These are phyloP conservation scores for Leishmania turanica DNA, from an alignment of 208 protist genomes.

Conservation along the genomic window DNA sequence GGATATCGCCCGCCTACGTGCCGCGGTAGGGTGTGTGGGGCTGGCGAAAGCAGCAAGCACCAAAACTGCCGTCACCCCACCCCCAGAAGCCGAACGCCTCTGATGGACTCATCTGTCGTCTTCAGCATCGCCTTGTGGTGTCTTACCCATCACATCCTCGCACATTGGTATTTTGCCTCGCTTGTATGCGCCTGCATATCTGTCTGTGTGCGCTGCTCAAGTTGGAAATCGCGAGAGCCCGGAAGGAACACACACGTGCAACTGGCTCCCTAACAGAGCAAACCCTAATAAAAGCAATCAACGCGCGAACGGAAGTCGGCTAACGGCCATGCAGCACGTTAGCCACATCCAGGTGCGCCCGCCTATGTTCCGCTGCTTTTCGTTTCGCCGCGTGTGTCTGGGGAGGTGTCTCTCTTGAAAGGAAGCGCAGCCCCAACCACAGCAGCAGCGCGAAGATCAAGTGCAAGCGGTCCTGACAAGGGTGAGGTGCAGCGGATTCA, in stretches of 20 bases:
- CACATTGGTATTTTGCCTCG: background rate
- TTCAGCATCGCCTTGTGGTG: background rate
- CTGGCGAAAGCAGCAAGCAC: background rate
- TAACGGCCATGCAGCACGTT: too few species aligned
- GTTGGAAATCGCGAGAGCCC: background rate
- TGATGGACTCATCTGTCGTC: background rate
- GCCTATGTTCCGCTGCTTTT: background rate
- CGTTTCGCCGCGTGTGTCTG: background rate
- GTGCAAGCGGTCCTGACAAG: too few species aligned
- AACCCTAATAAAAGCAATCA: too few species aligned
- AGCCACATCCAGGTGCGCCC: background rate
- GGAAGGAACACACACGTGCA: too few species aligned
- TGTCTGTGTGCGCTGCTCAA: background rate
- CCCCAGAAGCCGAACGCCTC: background rate
- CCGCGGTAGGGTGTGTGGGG: background rate
- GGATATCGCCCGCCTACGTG: slow-evolving; percentile 26
- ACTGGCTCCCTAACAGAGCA: too few species aligned
- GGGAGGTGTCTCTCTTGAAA: background rate
- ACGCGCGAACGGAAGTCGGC: too few species aligned
- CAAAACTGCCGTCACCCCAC: background rate
- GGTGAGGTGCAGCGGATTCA: too few species aligned
- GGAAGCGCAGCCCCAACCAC: too few species aligned
- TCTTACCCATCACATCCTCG: background rate
- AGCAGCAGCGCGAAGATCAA: too few species aligned
- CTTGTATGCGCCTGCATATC: background rate